Conservation (phyloP, 1,284 basidiomycete genomes). For the Sporisorium exsertum region DNA sequence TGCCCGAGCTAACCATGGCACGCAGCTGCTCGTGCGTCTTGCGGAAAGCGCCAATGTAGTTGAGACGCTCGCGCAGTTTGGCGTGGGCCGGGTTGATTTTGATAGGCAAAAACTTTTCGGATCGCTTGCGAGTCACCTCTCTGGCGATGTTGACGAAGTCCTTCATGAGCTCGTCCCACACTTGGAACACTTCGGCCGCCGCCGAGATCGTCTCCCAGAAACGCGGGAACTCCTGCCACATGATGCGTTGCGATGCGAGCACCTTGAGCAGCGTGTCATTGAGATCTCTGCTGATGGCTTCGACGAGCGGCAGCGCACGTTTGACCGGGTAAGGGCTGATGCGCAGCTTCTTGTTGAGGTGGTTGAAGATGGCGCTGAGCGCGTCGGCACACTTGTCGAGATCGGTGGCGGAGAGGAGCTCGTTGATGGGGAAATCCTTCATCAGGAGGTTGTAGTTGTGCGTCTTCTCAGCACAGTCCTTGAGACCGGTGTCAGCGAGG, state of each 20-base stretch:
- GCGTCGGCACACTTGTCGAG: constrained; percentile 93
- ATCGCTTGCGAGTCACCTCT: constrained; percentile 90
- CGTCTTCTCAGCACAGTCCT: constrained; percentile 72
- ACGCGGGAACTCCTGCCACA: constrained; percentile 92
- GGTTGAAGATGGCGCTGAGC: constrained; percentile 86
- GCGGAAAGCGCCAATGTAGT: constrained; percentile 88
- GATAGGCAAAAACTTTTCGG: constrained; percentile 96
- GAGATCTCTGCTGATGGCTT: constrained; percentile 97
- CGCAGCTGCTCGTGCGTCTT: constrained; percentile 97
- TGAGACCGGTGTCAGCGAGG: constrained; percentile 95
- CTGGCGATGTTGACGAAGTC: constrained; percentile 97
- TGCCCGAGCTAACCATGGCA: constrained; percentile 95
- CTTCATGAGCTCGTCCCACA: constrained; percentile 97
- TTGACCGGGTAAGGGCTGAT: constrained; percentile 88
- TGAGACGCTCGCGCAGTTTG: constrained; percentile 87
- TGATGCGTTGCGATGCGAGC: constrained; percentile 86
- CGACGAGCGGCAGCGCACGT: constrained; percentile 92
- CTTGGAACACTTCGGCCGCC: constrained; percentile 85
- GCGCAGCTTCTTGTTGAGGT: constrained; percentile 92
- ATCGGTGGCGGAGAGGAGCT: constrained; percentile 93
- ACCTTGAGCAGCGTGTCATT: constrained; percentile 93
- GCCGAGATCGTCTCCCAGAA: constrained; percentile 87
- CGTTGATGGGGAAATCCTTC: constrained; percentile 98
- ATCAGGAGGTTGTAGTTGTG: constrained; percentile 88
- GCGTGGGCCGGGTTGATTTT: constrained; percentile 91